A percentile compares a stretch with the other conserved stretches of the same genome.
Conservation (phyloP, 768 basidiomycete genomes). For the Phylloporus arenicola region DNA sequence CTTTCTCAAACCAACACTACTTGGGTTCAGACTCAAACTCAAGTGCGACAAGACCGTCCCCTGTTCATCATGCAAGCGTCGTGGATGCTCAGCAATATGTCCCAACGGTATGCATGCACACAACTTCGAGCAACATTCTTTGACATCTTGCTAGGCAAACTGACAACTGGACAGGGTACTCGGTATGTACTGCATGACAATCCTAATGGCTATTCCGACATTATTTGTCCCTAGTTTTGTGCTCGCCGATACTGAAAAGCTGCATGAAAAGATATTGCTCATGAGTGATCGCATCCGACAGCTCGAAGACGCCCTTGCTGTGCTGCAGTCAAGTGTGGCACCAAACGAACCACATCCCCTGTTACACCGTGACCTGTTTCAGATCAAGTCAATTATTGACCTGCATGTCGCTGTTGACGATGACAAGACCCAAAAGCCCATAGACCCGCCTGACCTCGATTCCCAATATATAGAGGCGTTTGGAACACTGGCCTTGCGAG, state of each 20-base stretch:
- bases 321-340: conserved; percentile 43
- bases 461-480: conserved; percentile 62
- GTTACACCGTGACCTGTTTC: conserved; percentile 52
- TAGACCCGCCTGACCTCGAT: conserved; percentile 31
- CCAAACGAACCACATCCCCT: conserved; percentile 54
- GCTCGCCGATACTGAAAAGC: conserved; percentile 63
- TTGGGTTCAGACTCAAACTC: conserved; percentile 47
- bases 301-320: conserved; percentile 62
- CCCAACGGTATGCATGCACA: conserved; percentile 45
- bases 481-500: conserved; percentile 62
- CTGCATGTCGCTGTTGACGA: conserved; percentile 53
- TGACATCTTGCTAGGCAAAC: conserved; percentile 37
- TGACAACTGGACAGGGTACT: conserved; percentile 74
- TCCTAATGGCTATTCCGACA: not conserved
- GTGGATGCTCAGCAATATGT: conserved; percentile 74
- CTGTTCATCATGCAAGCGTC: conserved; percentile 56
- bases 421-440: conserved; percentile 26
- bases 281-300: conserved; percentile 71
- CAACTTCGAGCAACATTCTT: not conserved
- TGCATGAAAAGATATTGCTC: conserved; percentile 60
- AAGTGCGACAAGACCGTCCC: conserved; percentile 71
- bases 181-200: conserved; percentile 38
- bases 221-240: conserved; percentile 45
- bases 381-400: conserved; percentile 65
- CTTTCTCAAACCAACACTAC: not conserved